Base-by-base conservation (phyloP, 139 green algal genomes). In the Coelastrella sp. region DNA sequence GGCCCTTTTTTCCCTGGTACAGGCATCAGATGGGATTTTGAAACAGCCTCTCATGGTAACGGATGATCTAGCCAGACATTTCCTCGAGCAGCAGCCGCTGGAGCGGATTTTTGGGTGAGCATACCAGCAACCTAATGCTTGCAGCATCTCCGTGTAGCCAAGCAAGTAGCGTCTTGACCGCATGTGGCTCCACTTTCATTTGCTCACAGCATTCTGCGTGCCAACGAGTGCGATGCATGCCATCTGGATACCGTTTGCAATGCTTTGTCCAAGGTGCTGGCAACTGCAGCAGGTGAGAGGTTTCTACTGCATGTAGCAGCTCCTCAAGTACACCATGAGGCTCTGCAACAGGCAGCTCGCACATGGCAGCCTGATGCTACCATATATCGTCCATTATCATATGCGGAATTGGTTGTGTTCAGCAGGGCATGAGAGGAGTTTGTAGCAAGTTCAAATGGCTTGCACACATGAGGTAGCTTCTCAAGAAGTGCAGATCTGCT, bases 101-200 rank as follows among this genome's bases (percentile, higher is more conserved):
- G 85, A 84, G 14, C 72, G n/a, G 0, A 59, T 89, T 8, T 89
- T 89, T 27, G 12, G 58, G 85, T 89, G 66, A 49, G 35, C 35
- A 49, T 49, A 49, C 35, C 35, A 49, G 35, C 35, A 49, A 49
- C 35, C 35, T 49, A 5, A 1, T 49, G 35, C 35, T 49, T 49
- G 35, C 35, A 49, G 35, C 35, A 49, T 49, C 35, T 49, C 35
- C 35, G 1, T 49, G 35, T 20, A 65, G 17, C 27, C 79, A 25
- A 24, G 56, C 17, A 25, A 4, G 49, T 27, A 10, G 63, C 6
- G 11, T 24, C 7, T 12, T 25, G 19, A 75, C 19, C 81, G 27
- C 14, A 35, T 85, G 56, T 4, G 22, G 24, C 78, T 49, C 15
- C 8, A 49, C 56, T 68, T 11, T 59, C 7, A 20, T 85, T 19